These are phyloP conservation scores for Ascochyta rabiei DNA, from an alignment of 2,329 filamentous ascomycete species.

Conservation along the genomic window DNA sequence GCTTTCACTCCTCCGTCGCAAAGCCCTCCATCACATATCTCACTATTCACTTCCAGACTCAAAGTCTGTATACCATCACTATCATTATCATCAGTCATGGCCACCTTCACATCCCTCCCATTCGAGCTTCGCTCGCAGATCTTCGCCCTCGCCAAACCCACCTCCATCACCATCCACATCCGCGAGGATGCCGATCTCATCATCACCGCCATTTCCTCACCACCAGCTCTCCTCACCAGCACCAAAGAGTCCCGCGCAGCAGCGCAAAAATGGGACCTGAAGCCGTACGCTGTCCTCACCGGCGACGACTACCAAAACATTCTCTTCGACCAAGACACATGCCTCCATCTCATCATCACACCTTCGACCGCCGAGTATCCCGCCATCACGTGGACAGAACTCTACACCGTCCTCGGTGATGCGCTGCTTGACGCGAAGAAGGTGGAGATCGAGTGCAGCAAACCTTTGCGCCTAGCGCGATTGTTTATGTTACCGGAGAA, in stretches of 20 bases:
- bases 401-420: slow-evolving; percentile 17
- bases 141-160: not conserved
- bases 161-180: not conserved
- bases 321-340: slow-evolving; percentile 11
- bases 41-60: no score
- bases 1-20: no score
- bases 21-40: no score
- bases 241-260: slow-evolving; percentile 13
- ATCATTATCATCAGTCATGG: not conserved
- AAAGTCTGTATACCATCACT: not conserved
- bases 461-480: slow-evolving; percentile 17
- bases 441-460: slow-evolving; percentile 17
- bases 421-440: slow-evolving; percentile 11
- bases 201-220: slow-evolving; percentile 14
- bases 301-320: slow-evolving; percentile 17
- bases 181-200: slow-evolving; percentile 1
- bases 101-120: not conserved
- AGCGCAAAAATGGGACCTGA: slow-evolving; percentile 6
- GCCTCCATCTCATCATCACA: slow-evolving; percentile 16
- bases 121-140: not conserved
- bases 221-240: slow-evolving; percentile 9
- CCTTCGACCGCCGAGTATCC: slow-evolving; percentile 8
- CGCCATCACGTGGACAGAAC: slow-evolving; percentile 23
- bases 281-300: slow-evolving; percentile 11
- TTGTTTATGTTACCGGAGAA: slow-evolving; percentile 21